These are phyloP conservation scores for Phialophora expanda DNA, from an alignment of 2,329 filamentous ascomycete species.

Conservation along the genomic window DNA sequence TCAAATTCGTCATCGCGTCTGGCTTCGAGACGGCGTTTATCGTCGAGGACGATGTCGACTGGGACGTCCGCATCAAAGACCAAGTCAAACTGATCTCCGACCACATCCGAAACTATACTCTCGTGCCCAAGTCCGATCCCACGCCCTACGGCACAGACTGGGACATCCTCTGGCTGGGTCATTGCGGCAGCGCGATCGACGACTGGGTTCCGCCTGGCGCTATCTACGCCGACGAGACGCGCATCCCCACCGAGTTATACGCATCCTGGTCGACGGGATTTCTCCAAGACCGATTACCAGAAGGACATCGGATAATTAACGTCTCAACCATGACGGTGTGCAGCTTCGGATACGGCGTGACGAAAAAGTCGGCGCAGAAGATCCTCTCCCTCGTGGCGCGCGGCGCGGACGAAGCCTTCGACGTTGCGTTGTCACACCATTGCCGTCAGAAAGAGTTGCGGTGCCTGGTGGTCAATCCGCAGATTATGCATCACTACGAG, in stretches of 20 bases:
- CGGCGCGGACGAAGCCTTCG: conserved; percentile 43
- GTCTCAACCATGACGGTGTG: conserved; percentile 41
- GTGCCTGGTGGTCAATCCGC: conserved; percentile 49
- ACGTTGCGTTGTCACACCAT: conserved; percentile 44
- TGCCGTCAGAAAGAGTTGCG: conserved; percentile 43
- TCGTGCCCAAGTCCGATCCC: not conserved
- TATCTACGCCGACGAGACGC: conserved; percentile 16
- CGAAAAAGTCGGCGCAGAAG: conserved; percentile 49
- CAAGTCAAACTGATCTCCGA: conserved; percentile 27
- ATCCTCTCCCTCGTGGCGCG: conserved; percentile 40
- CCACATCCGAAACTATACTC: conserved; percentile 16
- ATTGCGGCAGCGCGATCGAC: conserved; percentile 46
- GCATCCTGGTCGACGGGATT: conserved; percentile 8
- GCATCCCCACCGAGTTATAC: not conserved
- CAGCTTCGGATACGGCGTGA: conserved; percentile 46
- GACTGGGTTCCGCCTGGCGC: not conserved
- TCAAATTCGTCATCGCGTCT: conserved; percentile 43
- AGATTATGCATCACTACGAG: conserved; percentile 46
- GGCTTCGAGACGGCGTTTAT: conserved; percentile 49
- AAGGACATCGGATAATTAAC: conserved; percentile 12
- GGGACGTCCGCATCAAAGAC: conserved; percentile 47
- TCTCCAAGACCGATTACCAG: not conserved
- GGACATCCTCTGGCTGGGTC: conserved; percentile 60
- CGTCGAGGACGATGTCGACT: conserved; percentile 55
- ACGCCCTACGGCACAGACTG: conserved; percentile 56